Evolutionary conservation across 768 basidiomycete genomes (phyloP), one percentile per base, ranked within the genome.

Genomic region (Collybia sordida): DNA sequence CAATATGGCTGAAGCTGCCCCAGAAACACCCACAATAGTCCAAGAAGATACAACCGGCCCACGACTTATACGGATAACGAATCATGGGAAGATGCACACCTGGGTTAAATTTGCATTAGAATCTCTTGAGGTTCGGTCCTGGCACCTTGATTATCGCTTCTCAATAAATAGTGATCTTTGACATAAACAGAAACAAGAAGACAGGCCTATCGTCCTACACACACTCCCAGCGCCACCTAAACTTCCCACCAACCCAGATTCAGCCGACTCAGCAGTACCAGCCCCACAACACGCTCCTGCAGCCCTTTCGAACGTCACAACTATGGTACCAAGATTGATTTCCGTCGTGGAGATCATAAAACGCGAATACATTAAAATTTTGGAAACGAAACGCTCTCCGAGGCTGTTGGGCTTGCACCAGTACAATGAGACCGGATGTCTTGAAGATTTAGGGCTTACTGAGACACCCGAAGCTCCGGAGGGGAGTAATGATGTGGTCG

Each of bases 301-400:
- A 40, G 40, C 59, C 25, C 60, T 66, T 40, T 67, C 66, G 3
- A 60, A 64, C 14, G 66, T 72, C 2, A 74, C 79, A 0, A 56
- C 68, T 0, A 62, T 70, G 6, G 75, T 82, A 4, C 82, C 89
- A 0, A 80, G 86, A 0, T 74, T 95, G 6, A 72, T 94, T 31
- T 82, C 85, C 0, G 86, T 91, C 3, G 84, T 83, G 0, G 92
- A 95, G 65, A 89, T 93, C 49, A 80, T 92, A 58, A 93, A 93
- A 60, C 80, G 92, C 22, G 88, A 92, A 61, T 92, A 83, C 60
- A 53, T 89, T 47, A 82, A 82, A 48, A 62, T 61, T 14, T 69
- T 86, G 5, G 75, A 76, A 36, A 55, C 64, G 17, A 76, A 67
- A 11, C 64, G 59, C 28, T 73, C 72, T 2, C 63, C 65, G n/a